phyloP scores from a whole-genome alignment of 1,284 basidiomycete genomes.

The Moniliella sp. region DNA sequence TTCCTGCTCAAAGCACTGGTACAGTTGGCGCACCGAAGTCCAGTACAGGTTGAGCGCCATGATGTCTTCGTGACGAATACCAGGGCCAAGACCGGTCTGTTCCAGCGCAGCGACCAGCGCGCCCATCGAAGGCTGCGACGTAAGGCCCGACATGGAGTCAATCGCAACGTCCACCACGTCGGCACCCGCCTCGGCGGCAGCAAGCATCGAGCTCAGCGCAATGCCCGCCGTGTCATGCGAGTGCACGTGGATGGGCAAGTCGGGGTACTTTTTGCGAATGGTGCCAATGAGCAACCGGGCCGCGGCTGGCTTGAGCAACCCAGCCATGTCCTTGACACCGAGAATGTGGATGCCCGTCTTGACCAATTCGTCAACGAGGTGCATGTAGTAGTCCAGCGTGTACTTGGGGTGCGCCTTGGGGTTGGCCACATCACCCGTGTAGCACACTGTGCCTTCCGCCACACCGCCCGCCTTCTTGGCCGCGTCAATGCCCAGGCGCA shows the following conservation, averaged over 20 bases:
- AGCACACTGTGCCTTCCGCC: constrained; percentile 68
- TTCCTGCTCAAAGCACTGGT: constrained; percentile 92
- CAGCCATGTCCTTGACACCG: constrained; percentile 99
- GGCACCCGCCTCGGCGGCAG: constrained; percentile 79
- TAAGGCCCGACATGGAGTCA: constrained; percentile 83
- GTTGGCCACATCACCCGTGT: constrained; percentile 88
- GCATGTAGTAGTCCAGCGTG: constrained; percentile 88
- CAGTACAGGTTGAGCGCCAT: constrained; percentile 94
- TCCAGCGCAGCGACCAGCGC: constrained; percentile 81
- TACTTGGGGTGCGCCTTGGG: constrained; percentile 86
- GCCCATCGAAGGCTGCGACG: constrained; percentile 96
- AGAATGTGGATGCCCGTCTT: constrained; percentile 88
- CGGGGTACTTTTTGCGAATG: constrained; percentile 83
- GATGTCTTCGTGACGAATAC: constrained; percentile 88
- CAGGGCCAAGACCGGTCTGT: constrained; percentile 80
- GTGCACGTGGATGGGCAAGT: constrained; percentile 95
- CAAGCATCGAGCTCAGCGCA: constrained; percentile 83
- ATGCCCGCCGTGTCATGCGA: constrained; percentile 99
- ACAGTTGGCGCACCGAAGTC: constrained; percentile 86
- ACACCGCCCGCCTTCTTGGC: constrained; percentile 99
- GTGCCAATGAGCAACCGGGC: constrained; percentile 79
- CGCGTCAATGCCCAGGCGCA: constrained; percentile 53
- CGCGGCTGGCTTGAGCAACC: constrained; percentile 79
- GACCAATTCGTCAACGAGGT: constrained; percentile 82
- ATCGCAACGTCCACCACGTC: constrained; percentile 96